Percentiles rank a stretch among this genome's conserved stretches.
phyloP scores from a whole-genome alignment of 805 yeast genomes.

The Candida khao-thaluensis region DNA sequence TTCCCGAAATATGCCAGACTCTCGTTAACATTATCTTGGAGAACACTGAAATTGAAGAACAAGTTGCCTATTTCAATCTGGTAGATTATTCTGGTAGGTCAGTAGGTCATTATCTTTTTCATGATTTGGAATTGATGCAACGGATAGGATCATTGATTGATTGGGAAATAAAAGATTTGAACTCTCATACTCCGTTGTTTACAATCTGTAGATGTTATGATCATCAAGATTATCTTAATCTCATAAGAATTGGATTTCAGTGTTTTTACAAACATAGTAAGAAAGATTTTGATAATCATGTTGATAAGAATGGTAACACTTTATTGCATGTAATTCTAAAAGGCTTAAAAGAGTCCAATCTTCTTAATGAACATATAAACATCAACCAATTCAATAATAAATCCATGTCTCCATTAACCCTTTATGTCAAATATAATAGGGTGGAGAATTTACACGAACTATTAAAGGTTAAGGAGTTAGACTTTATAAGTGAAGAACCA shows the following conservation, averaged over 20 bases:
- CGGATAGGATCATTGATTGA: conserved; percentile 57
- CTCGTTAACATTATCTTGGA: conserved; percentile 41
- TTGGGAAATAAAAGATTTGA: conserved; percentile 67
- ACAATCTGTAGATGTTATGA: conserved; percentile 79
- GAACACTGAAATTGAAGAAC: conserved; percentile 47
- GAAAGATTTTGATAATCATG: conserved; percentile 58
- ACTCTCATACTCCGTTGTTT: conserved; percentile 76
- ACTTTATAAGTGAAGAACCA: conserved; percentile 34
- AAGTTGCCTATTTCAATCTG: conserved; percentile 46
- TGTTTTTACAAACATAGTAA: conserved; percentile 39
- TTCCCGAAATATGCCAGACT: conserved; percentile 44
- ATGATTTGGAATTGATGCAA: conserved; percentile 50
- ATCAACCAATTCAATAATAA: conserved; percentile 61
- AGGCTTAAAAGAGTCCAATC: conserved; percentile 35
- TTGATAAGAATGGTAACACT: conserved; percentile 73
- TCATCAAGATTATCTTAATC: conserved; percentile 54
- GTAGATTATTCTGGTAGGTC: conserved; percentile 56
- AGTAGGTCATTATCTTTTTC: conserved; percentile 72
- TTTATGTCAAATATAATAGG: conserved; percentile 68
- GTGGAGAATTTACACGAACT: conserved; percentile 55
- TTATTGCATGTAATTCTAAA: conserved; percentile 68
- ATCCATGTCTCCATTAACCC: conserved; percentile 67
- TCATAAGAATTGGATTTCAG: conserved; percentile 48
- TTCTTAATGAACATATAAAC: conserved; percentile 28
- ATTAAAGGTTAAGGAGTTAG: conserved; percentile 47